A percentile compares a stretch with the other conserved stretches of the same genome.
These are phyloP conservation scores for Triadica sebifera DNA, from an alignment of 345 rosid genomes.

Conservation along the genomic window DNA sequence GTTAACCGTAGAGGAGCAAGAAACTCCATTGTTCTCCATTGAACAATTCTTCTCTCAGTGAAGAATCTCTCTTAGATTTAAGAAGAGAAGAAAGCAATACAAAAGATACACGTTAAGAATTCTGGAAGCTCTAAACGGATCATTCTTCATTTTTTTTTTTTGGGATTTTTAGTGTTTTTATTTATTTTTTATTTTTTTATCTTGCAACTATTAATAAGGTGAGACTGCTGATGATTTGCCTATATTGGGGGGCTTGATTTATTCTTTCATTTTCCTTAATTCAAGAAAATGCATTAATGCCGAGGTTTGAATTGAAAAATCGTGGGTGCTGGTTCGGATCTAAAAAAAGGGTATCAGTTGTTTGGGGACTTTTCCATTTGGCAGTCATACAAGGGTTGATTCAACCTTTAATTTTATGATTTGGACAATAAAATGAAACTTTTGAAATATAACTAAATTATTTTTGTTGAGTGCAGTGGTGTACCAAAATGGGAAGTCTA, in stretches of 20 bases:
- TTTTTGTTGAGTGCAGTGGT: no score
- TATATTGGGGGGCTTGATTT: neutral
- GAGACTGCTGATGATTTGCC: neutral
- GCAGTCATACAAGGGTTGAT: no score
- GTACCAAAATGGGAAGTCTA: no score
- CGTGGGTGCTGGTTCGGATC: neutral
- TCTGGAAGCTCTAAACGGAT: neutral
- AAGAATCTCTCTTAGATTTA: neutral
- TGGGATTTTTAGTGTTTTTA: no score
- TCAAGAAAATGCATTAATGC: neutral
- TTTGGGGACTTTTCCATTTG: no score
- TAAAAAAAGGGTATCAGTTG: no score
- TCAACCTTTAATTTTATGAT: no score
- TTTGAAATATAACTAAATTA: no score
- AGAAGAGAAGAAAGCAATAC: slow-evolving; percentile 7
- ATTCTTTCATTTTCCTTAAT: neutral
- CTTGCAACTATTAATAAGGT: neutral
- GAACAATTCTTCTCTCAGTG: neutral
- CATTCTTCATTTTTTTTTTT: neutral
- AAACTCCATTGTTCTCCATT: slow-evolving; percentile 15
- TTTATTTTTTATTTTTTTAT: neutral
- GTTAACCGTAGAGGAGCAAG: slow-evolving; percentile 6
- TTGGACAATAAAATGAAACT: no score
- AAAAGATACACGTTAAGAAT: slow-evolving; percentile 21
- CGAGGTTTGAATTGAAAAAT: neutral